Evolutionary conservation across 305 asterid species (phyloP), one percentile per base, ranked within the genome.

Genomic region (Fraxinus dipetala): DNA sequence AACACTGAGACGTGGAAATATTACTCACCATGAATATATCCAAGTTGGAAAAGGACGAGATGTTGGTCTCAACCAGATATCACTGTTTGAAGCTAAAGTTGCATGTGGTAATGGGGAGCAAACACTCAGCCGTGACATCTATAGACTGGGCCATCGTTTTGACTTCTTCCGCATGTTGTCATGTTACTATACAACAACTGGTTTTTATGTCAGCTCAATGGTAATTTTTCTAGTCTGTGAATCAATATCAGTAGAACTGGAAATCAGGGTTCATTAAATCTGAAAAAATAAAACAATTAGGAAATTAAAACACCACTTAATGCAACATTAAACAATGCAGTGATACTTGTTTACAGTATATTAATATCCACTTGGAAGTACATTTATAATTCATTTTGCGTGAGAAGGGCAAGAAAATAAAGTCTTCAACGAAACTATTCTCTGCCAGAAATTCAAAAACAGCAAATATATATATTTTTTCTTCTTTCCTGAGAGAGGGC

Each of bases 11-110:
- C 77, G 80, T 75, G 83, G 86, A 24, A 79, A 79, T 76, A 69
- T 83, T 61, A 83, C 86, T 43, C 86, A 83, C 65, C 86, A 83
- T 80, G 86, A 83, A 36, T 83, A 83, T 76, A 83, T 83, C 63
- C 86, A 83, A 83, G 86, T 83, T 31, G 86, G 86, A 40, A 83
- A 83, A 76, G 86, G 83, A 31, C 78, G 86, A 83, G 86, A 83
- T 80, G 83, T 83, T 69, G 86, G 86, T 72, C 79, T 83, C 69
- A 83, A 83, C 67, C 86, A 83, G 73, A 83, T 83, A 59, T 83
- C 86, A 56, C 74, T 75, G 22, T 83, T 83, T 36, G 86, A 83
- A 77, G 86, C 86, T 18, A 83, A 83, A 76, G 86, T 83, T 48
- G 86, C 86, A 13, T 79, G 82, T 51, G 86, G 86, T 30, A 83